Conservation (phyloP, 371 early-diverging fungal species). For the Mucor circinelloides region DNA sequence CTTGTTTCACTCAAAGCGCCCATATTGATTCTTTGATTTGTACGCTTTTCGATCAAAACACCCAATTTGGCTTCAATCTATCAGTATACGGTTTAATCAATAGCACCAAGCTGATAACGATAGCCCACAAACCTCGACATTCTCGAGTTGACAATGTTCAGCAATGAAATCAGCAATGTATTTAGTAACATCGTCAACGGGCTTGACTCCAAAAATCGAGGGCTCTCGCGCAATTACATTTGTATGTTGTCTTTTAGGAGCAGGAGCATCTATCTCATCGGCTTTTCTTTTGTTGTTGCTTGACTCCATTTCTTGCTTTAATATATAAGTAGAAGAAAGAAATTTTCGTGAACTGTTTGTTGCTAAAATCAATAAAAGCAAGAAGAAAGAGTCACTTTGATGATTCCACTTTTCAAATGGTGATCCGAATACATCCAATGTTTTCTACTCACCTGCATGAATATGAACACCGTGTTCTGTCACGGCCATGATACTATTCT, state of each 20-base stretch:
- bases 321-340: not conserved
- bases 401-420: not conserved
- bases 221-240: conserved; percentile 16
- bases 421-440: no score
- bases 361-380: not conserved
- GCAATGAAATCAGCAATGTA: conserved; percentile 65
- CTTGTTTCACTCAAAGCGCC: conserved; percentile 70
- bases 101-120: not conserved
- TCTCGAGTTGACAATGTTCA: conserved; percentile 50
- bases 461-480: no score
- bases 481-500: no score
- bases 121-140: conserved; percentile 60
- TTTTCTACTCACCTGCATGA: no score
- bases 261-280: not conserved
- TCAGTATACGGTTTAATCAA: not conserved
- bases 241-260: not conserved
- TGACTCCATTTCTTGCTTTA: not conserved
- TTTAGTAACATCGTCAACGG: conserved; percentile 64
- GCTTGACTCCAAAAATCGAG: conserved; percentile 41
- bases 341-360: no score
- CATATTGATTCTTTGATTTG: conserved; percentile 58
- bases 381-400: not conserved
- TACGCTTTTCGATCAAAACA: conserved; percentile 64
- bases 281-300: not conserved
- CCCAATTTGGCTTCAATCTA: conserved; percentile 89